Base-by-base conservation (phyloP, 495 filamentous ascomycete species). In the Opeltia flavorubescens region DNA sequence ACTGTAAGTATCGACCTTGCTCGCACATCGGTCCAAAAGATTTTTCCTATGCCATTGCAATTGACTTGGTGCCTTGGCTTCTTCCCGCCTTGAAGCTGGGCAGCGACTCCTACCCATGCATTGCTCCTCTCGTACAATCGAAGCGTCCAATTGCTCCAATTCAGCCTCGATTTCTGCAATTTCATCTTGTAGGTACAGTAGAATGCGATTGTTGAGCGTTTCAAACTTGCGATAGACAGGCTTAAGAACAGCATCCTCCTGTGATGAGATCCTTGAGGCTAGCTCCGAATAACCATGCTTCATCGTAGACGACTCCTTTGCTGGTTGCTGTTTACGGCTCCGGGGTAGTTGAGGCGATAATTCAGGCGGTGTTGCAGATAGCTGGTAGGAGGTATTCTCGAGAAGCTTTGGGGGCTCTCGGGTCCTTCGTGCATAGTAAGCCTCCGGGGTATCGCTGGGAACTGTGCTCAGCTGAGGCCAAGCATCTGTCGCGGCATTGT, bases 201-300 rank as follows among this genome's bases (percentile, higher is more conserved):
- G 70, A 11, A 94, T 67, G 15, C 89, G 80, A 57, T 94, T 86
- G 55, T 94, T 94, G 4, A 94, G 64, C 7, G 74, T 70, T 56
- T 84, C 83, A 55, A 95, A 95, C 49, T 82, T 82, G 29, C 88
- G 80, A 61, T 93, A 94, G 13, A 95, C 74, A 5, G 85, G 85
- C 8, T 70, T 72, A 26, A 81, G 68, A 2, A 57, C 52, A 2
- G 51, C 52, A 25, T 65, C 63, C 9, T 61, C 56, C 18, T 60
- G 59, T 27, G 68, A 61, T 24, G 74, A 73, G 38, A 86, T 65
- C 28, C 72, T 76, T 2, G 74, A 72, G 21, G 82, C 78, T 29
- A 86, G 61, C 5, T 80, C 63, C 33, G 81, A 77, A 60, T 86
- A 86, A 9, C 83, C 82, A n/a, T 75, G 33, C 53, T 55, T 50